These are phyloP conservation scores for Thozetella sp. DNA, from an alignment of 495 filamentous ascomycete species.

Conservation along the genomic window DNA sequence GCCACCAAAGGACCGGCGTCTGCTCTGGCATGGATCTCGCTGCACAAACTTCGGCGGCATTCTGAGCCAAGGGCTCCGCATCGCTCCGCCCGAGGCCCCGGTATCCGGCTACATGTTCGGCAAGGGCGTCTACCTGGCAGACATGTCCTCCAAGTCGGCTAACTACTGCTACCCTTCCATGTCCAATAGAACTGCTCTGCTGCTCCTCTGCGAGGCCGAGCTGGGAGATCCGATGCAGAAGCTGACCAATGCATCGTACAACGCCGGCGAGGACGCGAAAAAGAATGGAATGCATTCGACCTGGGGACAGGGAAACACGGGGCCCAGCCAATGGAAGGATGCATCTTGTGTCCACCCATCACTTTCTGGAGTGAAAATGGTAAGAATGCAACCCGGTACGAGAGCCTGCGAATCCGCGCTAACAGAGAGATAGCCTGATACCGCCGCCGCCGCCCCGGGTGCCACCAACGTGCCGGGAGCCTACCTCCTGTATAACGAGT, in stretches of 20 bases:
- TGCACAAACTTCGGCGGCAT: constrained; percentile 83
- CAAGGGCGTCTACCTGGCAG: constrained; percentile 90
- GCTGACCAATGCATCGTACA: constrained; percentile 50
- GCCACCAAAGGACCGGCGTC: constrained; percentile 54
- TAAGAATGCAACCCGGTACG: constrained; percentile 19
- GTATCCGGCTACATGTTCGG: constrained; percentile 79
- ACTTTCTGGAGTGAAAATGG: constrained; percentile 68
- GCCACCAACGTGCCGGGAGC: constrained; percentile 31
- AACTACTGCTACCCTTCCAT: constrained; percentile 65
- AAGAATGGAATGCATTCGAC: constrained; percentile 63
- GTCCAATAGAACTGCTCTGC: constrained; percentile 51
- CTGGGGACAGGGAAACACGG: constrained; percentile 59
- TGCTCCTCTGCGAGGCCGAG: constrained; percentile 80
- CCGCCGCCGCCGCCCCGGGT: constrained; percentile 29
- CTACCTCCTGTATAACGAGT: constrained; percentile 65
- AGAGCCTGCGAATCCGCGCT: background rate
- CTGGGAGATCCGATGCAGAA: constrained; percentile 71
- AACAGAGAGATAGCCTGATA: constrained; percentile 42
- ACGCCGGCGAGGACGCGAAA: constrained; percentile 65
- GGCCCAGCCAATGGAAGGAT: constrained; percentile 76
- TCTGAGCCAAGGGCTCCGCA: constrained; percentile 80
- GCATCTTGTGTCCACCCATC: constrained; percentile 62
- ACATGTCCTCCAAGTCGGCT: constrained; percentile 74
- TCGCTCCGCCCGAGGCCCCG: constrained; percentile 83
- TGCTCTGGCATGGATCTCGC: constrained; percentile 85